A percentile compares a stretch with the other conserved stretches of the same genome.
Conservation (phyloP, 768 basidiomycete species). For the Pleurotus tuber-regium region DNA sequence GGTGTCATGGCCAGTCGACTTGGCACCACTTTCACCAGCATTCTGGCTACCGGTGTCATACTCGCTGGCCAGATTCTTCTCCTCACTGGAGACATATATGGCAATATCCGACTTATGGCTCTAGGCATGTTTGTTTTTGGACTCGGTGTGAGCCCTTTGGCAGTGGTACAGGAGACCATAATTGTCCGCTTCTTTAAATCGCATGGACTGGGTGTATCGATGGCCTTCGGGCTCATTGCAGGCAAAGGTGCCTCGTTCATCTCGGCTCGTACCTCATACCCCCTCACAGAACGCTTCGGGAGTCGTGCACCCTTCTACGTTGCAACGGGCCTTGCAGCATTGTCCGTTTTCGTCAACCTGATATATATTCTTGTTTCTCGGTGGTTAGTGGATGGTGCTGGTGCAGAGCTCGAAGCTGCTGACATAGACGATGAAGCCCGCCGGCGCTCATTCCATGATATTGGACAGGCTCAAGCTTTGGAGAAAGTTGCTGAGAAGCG, state of each 20-base stretch:
- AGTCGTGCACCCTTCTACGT: conserved; percentile 74
- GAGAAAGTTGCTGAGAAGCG: conserved; percentile 66
- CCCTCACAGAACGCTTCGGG: conserved; percentile 66
- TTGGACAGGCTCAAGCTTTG: conserved; percentile 60
- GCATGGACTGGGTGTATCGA: conserved; percentile 70
- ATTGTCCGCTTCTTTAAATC: conserved; percentile 80
- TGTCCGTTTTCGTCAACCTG: conserved; percentile 69
- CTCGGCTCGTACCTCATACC: conserved; percentile 72
- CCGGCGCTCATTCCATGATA: conserved; percentile 37
- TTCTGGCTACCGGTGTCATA: conserved; percentile 73
- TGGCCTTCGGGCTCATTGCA: conserved; percentile 81
- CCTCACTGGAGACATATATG: conserved; percentile 59
- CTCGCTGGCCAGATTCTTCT: conserved; percentile 60
- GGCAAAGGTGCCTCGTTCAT: conserved; percentile 80
- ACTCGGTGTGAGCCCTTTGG: conserved; percentile 73
- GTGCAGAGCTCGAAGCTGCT: conserved; percentile 60
- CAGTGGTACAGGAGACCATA: conserved; percentile 83
- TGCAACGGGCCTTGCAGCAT: conserved; percentile 56
- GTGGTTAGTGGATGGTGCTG: conserved; percentile 61
- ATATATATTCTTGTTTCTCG: conserved; percentile 62
- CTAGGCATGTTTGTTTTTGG: conserved; percentile 80
- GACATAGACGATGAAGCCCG: conserved; percentile 58
- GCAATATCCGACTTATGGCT: conserved; percentile 66
- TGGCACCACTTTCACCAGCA: conserved; percentile 69
- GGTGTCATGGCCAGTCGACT: conserved; percentile 68